A percentile compares a stretch with the other conserved stretches of the same genome.
Conservation (phyloP, 495 filamentous ascomycete species). For the Bacidia rubella region DNA sequence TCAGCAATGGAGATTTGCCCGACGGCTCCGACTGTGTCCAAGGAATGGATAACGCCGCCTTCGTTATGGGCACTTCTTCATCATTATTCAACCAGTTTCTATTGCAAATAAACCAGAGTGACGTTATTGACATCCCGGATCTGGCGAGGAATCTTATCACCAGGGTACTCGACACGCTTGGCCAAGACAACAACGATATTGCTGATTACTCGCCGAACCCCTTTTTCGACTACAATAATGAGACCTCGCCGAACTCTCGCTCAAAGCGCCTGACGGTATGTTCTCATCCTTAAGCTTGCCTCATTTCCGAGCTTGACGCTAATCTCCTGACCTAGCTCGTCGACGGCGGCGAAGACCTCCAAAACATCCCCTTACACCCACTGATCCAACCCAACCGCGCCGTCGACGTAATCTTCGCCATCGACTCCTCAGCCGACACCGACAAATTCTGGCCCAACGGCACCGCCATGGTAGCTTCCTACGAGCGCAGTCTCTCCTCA, state of each 20-base stretch:
- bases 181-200: constrained; percentile 55
- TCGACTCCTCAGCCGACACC: constrained; percentile 79
- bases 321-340: constrained; percentile 41
- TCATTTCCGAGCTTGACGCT: background rate
- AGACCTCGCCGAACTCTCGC: constrained; percentile 44
- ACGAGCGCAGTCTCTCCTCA: constrained; percentile 49
- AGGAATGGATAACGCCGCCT: constrained; percentile 80
- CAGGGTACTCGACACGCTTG: constrained; percentile 40
- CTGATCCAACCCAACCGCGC: constrained; percentile 64
- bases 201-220: constrained; percentile 76
- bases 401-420: constrained; percentile 85
- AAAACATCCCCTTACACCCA: constrained; percentile 81
- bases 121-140: constrained; percentile 31
- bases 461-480: constrained; percentile 68
- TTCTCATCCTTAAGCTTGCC: background rate
- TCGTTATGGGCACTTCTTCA: constrained; percentile 80
- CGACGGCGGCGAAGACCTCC: constrained; percentile 74
- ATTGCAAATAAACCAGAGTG: constrained; percentile 40
- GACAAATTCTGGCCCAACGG: constrained; percentile 72
- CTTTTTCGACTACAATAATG: constrained; percentile 57
- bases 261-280: constrained; percentile 33
- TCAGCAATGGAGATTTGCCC: constrained; percentile 49
- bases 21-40: constrained; percentile 49
- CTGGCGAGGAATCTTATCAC: constrained; percentile 38
- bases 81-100: constrained; percentile 76